Conservation (phyloP, 139 green algal species). For the Coelastrella sp. region DNA sequence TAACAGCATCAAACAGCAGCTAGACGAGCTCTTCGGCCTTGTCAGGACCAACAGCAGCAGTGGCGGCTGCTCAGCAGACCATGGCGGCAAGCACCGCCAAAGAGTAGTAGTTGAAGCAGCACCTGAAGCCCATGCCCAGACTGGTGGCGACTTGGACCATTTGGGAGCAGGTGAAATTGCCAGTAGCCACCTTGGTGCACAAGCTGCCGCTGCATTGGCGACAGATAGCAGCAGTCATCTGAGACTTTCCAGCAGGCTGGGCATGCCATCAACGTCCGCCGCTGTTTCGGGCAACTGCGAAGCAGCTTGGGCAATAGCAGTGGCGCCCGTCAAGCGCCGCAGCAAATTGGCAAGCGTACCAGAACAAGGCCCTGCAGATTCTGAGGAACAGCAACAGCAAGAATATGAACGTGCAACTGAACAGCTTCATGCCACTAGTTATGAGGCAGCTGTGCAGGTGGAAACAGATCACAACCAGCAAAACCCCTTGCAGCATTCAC, state of each 20-base stretch:
- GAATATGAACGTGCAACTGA: no score
- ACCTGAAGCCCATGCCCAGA: no score
- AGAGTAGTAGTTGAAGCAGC: no score
- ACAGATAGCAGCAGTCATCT: neutral
- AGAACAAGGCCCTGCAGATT: no score
- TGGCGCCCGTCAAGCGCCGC: neutral
- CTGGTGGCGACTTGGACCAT: no score
- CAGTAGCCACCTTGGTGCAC: neutral
- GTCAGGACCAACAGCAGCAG: neutral
- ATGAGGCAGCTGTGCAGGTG: neutral
- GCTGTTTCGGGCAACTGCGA: no score
- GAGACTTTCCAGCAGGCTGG: neutral
- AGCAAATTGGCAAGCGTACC: neutral
- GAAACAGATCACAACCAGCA: neutral
- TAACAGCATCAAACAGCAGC: neutral
- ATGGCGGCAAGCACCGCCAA: no score
- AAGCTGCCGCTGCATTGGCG: neutral
- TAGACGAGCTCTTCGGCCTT: neutral
- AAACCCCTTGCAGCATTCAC: neutral
- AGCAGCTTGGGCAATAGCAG: conserved; percentile 20
- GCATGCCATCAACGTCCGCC: neutral
- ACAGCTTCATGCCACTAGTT: no score
- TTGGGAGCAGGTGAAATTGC: neutral
- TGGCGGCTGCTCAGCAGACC: no score
- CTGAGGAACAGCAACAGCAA: no score